Base-by-base conservation (phyloP, 768 basidiomycete species). In the Naganishia onofrii region DNA sequence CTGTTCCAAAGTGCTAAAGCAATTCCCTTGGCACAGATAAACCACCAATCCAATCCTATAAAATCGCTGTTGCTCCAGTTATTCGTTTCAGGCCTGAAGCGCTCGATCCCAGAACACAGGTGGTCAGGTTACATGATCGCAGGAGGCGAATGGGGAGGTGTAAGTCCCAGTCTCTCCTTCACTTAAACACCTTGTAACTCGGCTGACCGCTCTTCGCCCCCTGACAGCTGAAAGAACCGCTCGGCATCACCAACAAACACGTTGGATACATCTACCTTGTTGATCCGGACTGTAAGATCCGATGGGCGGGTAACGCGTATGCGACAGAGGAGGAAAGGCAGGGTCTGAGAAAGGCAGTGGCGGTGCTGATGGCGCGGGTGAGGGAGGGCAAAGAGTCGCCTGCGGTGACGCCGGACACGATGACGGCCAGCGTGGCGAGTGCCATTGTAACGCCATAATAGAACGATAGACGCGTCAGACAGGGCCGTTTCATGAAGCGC, bases 241-340 rank as follows among this genome's bases (percentile, higher is more conserved):
- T 97, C 54, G 92, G 92, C 0, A 89, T 95, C 85, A 86, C 87
- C 34, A 98, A 97, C 82, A 89, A 88, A 78, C 88, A 90, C 76
- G 86, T 97, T 34, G 95, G 94, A 23, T 96, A 95, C 77, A 88
- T 94, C 17, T 98, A 90, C 76, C 84, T 98, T 15, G 87, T 97
- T 31, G 95, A 98, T 77, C 86, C 88, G 79, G 87, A 91, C 70
- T 78, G 88, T 71, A 90, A 88, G 79, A 86, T 98, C 56, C 86
- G 95, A 23, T 98, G 95, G 95, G 94, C 90, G 0, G 95, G 87
- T 12, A 90, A 92, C 73, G 92, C 89, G 8, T 90, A 91, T 74
- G 91, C 93, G 0, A 89, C 86, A 70, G 76, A 80, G 3, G 88
- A 91, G 70, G 94, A 97, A 79, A 83, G 85, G 2, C 82, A 86